Conservation (phyloP, 2,329 filamentous ascomycete genomes). For the Aspergillus costaricaensis region DNA sequence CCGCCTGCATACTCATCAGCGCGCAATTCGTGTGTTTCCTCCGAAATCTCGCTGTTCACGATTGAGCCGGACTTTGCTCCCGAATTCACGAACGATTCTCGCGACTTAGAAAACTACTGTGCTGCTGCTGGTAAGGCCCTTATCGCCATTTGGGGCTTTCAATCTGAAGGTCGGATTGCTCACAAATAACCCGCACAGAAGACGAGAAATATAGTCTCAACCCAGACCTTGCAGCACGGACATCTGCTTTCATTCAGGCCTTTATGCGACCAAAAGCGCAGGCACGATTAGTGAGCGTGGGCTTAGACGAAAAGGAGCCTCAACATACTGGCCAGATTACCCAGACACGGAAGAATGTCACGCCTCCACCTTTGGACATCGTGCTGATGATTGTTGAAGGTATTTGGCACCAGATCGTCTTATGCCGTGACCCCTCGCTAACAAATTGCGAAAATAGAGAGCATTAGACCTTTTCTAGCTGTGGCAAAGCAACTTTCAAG, state of each 20-base stretch:
- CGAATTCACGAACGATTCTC: background rate
- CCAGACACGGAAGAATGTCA: background rate
- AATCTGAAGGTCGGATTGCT: no score
- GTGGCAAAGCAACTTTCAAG: background rate
- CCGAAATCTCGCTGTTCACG: slow-evolving; percentile 1
- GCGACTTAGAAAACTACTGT: background rate
- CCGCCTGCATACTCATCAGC: slow-evolving; percentile 3
- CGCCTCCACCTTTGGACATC: slow-evolving; percentile 1
- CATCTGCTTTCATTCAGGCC: slow-evolving; percentile 1
- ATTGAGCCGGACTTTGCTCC: background rate
- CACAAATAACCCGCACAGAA: background rate
- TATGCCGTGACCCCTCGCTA: background rate
- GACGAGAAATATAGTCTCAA: background rate
- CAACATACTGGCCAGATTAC: no score
- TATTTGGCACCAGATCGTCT: background rate
- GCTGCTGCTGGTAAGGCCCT: background rate
- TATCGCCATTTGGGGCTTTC: background rate
- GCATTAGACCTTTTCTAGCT: background rate
- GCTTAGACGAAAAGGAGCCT: background rate
- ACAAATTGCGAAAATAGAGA: background rate
- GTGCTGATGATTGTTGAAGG: slow-evolving; percentile 6
- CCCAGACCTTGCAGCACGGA: background rate
- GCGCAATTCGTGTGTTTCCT: background rate
- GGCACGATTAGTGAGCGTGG: slow-evolving; percentile 1
- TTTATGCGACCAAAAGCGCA: slow-evolving; percentile 2